These are phyloP conservation scores for Inonotus hispidus DNA, from an alignment of 1,284 basidiomycete species.

Conservation along the genomic window DNA sequence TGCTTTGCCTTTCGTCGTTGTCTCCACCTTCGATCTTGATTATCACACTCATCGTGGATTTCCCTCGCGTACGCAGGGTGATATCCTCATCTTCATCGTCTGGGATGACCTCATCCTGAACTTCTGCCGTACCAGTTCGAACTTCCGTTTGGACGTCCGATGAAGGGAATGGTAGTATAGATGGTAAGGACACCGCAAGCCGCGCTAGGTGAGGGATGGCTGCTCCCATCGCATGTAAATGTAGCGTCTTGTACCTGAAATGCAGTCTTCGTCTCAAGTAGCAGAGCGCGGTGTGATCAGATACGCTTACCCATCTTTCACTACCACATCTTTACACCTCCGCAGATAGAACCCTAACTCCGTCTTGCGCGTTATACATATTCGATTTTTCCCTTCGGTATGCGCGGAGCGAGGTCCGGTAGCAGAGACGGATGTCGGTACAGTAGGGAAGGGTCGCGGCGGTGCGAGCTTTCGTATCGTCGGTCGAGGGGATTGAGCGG, in stretches of 20 bases:
- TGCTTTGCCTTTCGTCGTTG: slow-evolving; percentile 28
- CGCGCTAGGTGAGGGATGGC: slow-evolving; percentile 81
- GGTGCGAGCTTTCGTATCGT: slow-evolving; percentile 64
- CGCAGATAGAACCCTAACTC: slow-evolving; percentile 70
- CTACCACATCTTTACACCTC: slow-evolving; percentile 69
- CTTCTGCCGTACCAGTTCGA: slow-evolving; percentile 69
- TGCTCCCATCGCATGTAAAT: slow-evolving; percentile 79
- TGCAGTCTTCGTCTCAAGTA: background rate
- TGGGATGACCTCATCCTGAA: slow-evolving; percentile 75
- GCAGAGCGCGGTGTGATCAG: background rate
- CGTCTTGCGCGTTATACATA: slow-evolving; percentile 79
- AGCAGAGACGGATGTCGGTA: slow-evolving; percentile 67
- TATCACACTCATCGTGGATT: slow-evolving; percentile 58
- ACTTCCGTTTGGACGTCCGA: slow-evolving; percentile 67
- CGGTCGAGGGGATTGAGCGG: slow-evolving; percentile 2
- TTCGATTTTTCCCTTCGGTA: slow-evolving; percentile 69
- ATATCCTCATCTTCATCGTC: slow-evolving; percentile 73
- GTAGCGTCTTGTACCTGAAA: slow-evolving; percentile 65
- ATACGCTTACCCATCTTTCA: slow-evolving; percentile 67
- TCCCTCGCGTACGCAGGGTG: slow-evolving; percentile 56
- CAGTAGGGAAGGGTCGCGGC: slow-evolving; percentile 68
- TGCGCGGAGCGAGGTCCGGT: slow-evolving; percentile 76
- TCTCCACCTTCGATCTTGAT: slow-evolving; percentile 58
- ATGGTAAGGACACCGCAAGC: slow-evolving; percentile 66
- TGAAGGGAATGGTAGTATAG: slow-evolving; percentile 63